Percentiles rank a stretch among this genome's conserved stretches.
These are phyloP conservation scores for Xanthoconium separans DNA, from an alignment of 1,284 basidiomycete species.

Conservation along the genomic window DNA sequence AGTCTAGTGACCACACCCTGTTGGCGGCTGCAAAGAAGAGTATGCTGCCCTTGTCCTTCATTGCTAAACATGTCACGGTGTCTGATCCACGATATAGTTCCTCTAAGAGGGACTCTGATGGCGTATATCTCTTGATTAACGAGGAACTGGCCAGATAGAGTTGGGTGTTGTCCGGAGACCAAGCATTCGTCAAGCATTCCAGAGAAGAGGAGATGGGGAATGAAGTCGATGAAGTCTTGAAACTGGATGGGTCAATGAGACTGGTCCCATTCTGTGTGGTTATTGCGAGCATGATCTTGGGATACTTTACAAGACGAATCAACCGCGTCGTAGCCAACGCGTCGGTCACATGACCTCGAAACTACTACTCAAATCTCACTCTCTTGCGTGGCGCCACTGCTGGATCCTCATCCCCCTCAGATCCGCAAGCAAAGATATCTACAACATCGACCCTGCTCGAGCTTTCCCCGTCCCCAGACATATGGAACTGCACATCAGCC, in stretches of 20 bases:
- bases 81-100: constrained; percentile 38
- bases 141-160: constrained; percentile 51
- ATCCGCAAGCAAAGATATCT: background rate
- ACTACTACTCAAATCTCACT: constrained; percentile 25
- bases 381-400: constrained; percentile 18
- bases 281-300: constrained; percentile 45
- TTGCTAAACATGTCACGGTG: constrained; percentile 41
- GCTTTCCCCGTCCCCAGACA: background rate
- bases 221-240: constrained; percentile 46
- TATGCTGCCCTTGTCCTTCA: constrained; percentile 43
- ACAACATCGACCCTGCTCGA: constrained; percentile 12
- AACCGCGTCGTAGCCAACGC: constrained; percentile 19
- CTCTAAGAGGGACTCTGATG: constrained; percentile 43
- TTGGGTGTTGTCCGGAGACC: constrained; percentile 53
- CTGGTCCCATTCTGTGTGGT: constrained; percentile 43
- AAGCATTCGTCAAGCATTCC: constrained; percentile 44
- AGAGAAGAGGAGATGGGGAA: constrained; percentile 40
- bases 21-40: constrained; percentile 49
- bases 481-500: background rate
- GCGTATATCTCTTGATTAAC: constrained; percentile 51
- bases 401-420: background rate
- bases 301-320: background rate
- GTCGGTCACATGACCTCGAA: constrained; percentile 24
- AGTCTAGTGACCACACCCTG: constrained; percentile 64
- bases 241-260: constrained; percentile 43